A percentile compares a stretch with the other conserved stretches of the same genome.
Conservation (phyloP, 805 yeast species). For the Barnettozyma pratensis region DNA sequence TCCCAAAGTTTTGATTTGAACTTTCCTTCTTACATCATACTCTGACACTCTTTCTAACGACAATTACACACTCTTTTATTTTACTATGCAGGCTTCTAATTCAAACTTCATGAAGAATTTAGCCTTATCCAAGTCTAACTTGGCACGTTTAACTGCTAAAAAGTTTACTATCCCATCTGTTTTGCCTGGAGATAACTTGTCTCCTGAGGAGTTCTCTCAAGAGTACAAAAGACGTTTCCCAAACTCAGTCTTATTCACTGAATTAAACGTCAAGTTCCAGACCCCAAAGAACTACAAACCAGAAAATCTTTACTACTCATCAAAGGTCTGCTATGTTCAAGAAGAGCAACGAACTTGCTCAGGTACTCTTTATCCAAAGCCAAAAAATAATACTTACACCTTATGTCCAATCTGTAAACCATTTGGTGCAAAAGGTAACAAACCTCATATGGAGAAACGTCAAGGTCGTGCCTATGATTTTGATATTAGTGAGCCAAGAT, state of each 20-base stretch:
- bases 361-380: slow-evolving; percentile 1
- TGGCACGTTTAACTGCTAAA: background rate
- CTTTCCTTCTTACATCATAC: too few species aligned
- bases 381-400: slow-evolving; percentile 12
- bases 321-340: slow-evolving; percentile 9
- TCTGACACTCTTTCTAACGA: too few species aligned
- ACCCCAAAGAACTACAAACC: slow-evolving; percentile 12
- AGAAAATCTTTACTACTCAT: slow-evolving; percentile 1
- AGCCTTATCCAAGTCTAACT: background rate
- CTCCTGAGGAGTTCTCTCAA: background rate
- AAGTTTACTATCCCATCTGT: background rate
- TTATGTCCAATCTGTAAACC: slow-evolving; percentile 16
- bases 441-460: slow-evolving; percentile 1
- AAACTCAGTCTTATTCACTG: slow-evolving; percentile 1
- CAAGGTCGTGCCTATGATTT: slow-evolving; percentile 1
- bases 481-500: slow-evolving; percentile 5
- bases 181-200: background rate
- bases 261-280: background rate
- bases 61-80: too few species aligned
- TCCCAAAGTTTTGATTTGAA: too few species aligned
- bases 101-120: too few species aligned
- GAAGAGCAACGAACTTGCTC: slow-evolving; percentile 9
- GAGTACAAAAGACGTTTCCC: background rate
- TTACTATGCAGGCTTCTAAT: too few species aligned
- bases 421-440: background rate